A percentile compares a stretch with the other conserved stretches of the same genome.
Evolutionary conservation across 192 early-diverging fungal genomes (phyloP).

Genomic region (Helicostylum pulchrum): DNA sequence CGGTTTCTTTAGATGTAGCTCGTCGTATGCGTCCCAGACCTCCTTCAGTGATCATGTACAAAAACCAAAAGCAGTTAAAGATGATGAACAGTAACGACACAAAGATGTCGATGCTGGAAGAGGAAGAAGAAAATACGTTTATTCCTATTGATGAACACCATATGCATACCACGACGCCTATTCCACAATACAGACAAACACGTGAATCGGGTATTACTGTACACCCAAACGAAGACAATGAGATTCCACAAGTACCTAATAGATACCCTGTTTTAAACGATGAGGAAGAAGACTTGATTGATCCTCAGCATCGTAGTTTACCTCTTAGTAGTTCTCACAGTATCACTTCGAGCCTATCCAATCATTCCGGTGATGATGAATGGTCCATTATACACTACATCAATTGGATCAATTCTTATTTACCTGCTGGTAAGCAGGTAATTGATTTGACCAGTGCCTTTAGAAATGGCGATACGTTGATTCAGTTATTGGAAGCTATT

Average conservation of each 20-base stretch:
- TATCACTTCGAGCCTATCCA: background rate
- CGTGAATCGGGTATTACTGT: constrained; percentile 20
- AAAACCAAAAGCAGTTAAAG: constrained; percentile 14
- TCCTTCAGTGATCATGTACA: constrained; percentile 43
- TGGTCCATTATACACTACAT: constrained; percentile 44
- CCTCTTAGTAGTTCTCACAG: background rate
- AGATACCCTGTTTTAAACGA: background rate
- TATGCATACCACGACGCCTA: constrained; percentile 15
- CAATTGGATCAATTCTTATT: constrained; percentile 46
- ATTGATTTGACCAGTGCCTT: constrained; percentile 45
- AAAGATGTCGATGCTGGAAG: constrained; percentile 21
- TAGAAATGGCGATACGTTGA: constrained; percentile 46
- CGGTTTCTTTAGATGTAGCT: constrained; percentile 53
- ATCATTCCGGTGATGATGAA: background rate
- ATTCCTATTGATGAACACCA: constrained; percentile 19
- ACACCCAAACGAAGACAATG: background rate
- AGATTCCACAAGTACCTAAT: background rate
- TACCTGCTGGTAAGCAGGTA: constrained; percentile 36
- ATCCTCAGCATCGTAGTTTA: constrained; percentile 22
- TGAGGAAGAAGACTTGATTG: constrained; percentile 27
- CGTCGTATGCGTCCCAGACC: constrained; percentile 54
- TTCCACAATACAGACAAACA: constrained; percentile 29
- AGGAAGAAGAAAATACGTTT: constrained; percentile 21
- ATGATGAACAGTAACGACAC: constrained; percentile 4
- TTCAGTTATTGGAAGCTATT: constrained; percentile 44